Percentiles rank a stretch among this genome's conserved stretches.
Evolutionary conservation across 345 rosid genomes (phyloP).

Genomic region (Eutrema heterophyllum): DNA sequence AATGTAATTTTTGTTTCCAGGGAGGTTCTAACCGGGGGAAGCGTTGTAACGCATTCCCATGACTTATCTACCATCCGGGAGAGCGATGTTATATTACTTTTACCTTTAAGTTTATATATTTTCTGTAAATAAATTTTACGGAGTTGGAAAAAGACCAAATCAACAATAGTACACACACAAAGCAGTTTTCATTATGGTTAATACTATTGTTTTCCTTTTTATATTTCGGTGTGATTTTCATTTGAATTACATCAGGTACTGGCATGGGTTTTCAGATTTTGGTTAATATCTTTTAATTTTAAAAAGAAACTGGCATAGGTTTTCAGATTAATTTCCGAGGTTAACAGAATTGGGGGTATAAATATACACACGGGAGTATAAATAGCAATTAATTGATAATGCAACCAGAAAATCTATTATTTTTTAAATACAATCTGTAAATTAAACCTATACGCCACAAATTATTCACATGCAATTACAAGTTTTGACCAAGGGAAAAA

Average conservation of each 20-base stretch:
- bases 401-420: background rate
- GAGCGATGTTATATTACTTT: background rate
- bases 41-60: rapidly evolving
- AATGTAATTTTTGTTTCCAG: too few relatives aligned
- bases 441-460: background rate
- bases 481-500: constrained; percentile 12
- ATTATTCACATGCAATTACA: background rate
- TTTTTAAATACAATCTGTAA: too few relatives aligned
- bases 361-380: too few relatives aligned
- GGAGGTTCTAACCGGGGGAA: too few relatives aligned
- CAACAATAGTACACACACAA: background rate
- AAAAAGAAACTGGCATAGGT: too few relatives aligned
- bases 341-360: background rate
- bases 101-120: background rate
- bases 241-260: background rate
- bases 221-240: too few relatives aligned
- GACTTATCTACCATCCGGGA: too few relatives aligned
- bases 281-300: too few relatives aligned
- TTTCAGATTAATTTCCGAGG: background rate
- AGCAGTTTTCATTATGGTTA: background rate
- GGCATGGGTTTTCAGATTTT: too few relatives aligned
- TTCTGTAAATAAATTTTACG: background rate
- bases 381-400: background rate
- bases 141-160: background rate
- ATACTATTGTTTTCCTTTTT: too few relatives aligned